Evolutionary conservation across 176 grass and related monocot species (phyloP), one percentile per base, ranked within the genome.

Genomic region (Oryza glumipatula): DNA sequence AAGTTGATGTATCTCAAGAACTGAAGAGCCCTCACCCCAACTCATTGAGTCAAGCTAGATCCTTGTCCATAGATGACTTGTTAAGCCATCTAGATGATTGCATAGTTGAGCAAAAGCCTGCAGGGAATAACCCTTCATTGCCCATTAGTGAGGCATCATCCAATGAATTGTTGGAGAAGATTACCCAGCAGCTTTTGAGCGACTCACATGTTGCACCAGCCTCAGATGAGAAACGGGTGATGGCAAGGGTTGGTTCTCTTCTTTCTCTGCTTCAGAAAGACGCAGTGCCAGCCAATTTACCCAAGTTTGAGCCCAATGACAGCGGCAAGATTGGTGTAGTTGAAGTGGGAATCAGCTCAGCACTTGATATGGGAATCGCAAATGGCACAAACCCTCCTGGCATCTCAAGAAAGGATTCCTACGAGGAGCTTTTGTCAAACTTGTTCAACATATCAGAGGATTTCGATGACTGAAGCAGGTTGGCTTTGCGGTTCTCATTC

Each of bases 41-140:
- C 70, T 74, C 41, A 63, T 76, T 65, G 56, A 86, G 90, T 70
- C 73, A 81, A 15, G 28, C 82, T 13, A 88, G 80, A 80, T 87
- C 92, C 69, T 83, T 92, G 60, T 90, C 83, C 26, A 36, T 88
- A 70, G 66, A 92, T n/a, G 92, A 89, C 84, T 86, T 97, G 30
- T 33, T 85, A 24, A 92, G 87, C 72, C 85, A 97, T 75, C 11
- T 90, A 44, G 89, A 65, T 49, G 78, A 87, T 52, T 73, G 74
- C 77, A 83, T 87, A 74, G 73, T 49, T 9, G 86, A 91, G 28
- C 81, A 96, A 68, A 83, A 68, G 9, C 69, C 33, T 72, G 44
- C 15, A 13, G 52, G 63, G 58, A 23, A 4, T 33, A 79, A 83
- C 67, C 69, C 83, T 67, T 24, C 72, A 67, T 82, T 90, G 67